Evolutionary conservation across 352 stramenopile genomes (phyloP), one percentile per base, ranked within the genome.

Genomic region (Phytophthora hybrid): DNA sequence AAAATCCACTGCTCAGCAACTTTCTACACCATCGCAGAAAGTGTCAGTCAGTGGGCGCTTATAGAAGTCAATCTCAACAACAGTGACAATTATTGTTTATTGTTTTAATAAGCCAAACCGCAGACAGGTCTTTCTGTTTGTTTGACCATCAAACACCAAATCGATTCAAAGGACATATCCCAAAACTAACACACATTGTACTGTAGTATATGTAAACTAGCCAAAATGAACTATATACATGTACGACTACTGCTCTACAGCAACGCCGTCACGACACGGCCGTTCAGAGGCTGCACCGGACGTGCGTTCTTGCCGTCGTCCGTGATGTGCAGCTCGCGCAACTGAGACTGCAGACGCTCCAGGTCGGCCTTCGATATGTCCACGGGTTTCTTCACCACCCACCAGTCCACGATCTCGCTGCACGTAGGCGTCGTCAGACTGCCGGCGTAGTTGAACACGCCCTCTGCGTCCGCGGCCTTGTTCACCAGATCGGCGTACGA

Each of bases 341-440:
- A 55, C 31, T 76, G 66, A 19, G 71, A 41, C 23, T 66, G 51
- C 26, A 89, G 63, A 4, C 71, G 63, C 26, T 69, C 47, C 21
- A 83, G 66, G 47, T 88, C 78, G 6, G 53, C 49, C 5, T 63
- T 51, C 0, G 78, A 84, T 56, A 89, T 69, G 31, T 71, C 69
- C 44, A 90, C 57, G 5, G 80, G 78, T 52, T 76, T 80, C 55
- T 82, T 69, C 49, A 91, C 55, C 21, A 91, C 78, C 79, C 79
- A 89, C 82, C 82, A 89, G 65, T 86, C 74, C 26, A 89, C 82
- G 23, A 73, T 76, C 62, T 89, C 81, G 21, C 47, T 64, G 59
- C 83, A 91, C 26, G 67, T 61, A 3, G 83, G 81, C 5, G 81
- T 86, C 31, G 81, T 91, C 49, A 89, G 76, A n/a, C 83, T 89